A percentile compares a stretch with the other conserved stretches of the same genome.
phyloP scores from a whole-genome alignment of 2,329 filamentous ascomycete genomes.

The Chaetomium globosum region DNA sequence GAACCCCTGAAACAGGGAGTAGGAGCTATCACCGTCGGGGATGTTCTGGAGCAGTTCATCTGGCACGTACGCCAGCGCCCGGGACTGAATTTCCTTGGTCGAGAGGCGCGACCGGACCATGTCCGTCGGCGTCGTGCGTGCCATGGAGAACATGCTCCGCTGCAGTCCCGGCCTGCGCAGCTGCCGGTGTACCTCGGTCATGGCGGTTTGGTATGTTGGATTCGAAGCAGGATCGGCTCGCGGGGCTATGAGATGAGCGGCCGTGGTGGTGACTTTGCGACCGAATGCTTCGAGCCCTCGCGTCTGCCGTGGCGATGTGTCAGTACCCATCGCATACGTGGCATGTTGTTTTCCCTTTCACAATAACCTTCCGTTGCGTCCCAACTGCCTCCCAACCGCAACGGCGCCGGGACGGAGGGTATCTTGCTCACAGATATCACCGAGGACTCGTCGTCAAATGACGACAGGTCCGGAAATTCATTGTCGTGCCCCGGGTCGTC shows the following conservation, averaged over 20 bases:
- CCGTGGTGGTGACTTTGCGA: conserved; percentile 91
- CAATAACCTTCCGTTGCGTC: not conserved
- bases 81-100: conserved; percentile 88
- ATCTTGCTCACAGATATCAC: conserved; percentile 36
- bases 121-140: conserved; percentile 89
- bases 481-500: conserved; percentile 36
- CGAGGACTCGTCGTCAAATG: conserved; percentile 37
- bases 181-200: conserved; percentile 87
- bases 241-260: conserved; percentile 81
- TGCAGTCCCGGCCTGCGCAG: conserved; percentile 81
- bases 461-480: conserved; percentile 37
- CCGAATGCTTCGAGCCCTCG: conserved; percentile 90
- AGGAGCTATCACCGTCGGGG: conserved; percentile 80
- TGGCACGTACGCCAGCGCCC: conserved; percentile 82
- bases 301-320: conserved; percentile 56
- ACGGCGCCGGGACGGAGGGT: not conserved
- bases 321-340: conserved; percentile 18
- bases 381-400: not conserved
- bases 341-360: not conserved
- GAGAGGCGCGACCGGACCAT: conserved; percentile 90
- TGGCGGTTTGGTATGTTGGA: conserved; percentile 79
- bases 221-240: conserved; percentile 58
- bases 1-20: conserved; percentile 96
- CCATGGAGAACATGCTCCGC: conserved; percentile 86
- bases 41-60: conserved; percentile 90